Conservation (phyloP, 345 rosid species). For the Turnera subulata region DNA sequence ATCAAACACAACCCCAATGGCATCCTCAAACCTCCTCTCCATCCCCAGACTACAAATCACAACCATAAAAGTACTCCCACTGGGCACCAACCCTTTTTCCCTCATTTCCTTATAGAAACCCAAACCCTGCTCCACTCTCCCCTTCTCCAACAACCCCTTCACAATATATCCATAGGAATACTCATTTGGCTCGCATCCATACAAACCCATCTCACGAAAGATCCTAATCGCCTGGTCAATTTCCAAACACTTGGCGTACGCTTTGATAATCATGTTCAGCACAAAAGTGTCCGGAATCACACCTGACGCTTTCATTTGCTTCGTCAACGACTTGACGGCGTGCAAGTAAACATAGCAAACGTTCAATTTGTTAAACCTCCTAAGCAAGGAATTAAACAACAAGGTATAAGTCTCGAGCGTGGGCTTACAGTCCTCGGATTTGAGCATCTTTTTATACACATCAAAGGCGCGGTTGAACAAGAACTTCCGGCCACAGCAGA, state of each 20-base stretch:
- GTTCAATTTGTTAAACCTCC: slow-evolving; percentile 66
- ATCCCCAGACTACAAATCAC: slow-evolving; percentile 77
- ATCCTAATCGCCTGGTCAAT: slow-evolving; percentile 74
- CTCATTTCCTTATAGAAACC: slow-evolving; percentile 78
- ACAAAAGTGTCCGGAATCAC: slow-evolving; percentile 76
- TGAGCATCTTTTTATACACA: slow-evolving; percentile 73
- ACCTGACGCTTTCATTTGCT: slow-evolving; percentile 87
- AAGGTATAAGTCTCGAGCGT: slow-evolving; percentile 71
- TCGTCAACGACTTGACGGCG: slow-evolving; percentile 64
- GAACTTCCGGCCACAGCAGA: slow-evolving; percentile 79
- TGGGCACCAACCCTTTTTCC: slow-evolving; percentile 51
- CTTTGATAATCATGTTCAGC: slow-evolving; percentile 90
- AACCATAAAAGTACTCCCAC: slow-evolving; percentile 62
- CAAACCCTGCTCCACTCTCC: slow-evolving; percentile 57
- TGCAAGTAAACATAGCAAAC: slow-evolving; percentile 73
- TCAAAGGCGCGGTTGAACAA: slow-evolving; percentile 78
- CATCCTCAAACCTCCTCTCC: slow-evolving; percentile 50
- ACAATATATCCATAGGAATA: slow-evolving; percentile 63
- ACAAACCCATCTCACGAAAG: slow-evolving; percentile 71
- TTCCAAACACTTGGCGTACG: slow-evolving; percentile 64
- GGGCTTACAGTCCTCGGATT: slow-evolving; percentile 60
- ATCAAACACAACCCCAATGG: slow-evolving; percentile 44
- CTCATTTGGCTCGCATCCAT: slow-evolving; percentile 72
- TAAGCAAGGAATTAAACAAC: slow-evolving; percentile 56
- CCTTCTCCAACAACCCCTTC: slow-evolving; percentile 85